phyloP scores from a whole-genome alignment of 2,329 filamentous ascomycete genomes.

The Aspergillus candidus region DNA sequence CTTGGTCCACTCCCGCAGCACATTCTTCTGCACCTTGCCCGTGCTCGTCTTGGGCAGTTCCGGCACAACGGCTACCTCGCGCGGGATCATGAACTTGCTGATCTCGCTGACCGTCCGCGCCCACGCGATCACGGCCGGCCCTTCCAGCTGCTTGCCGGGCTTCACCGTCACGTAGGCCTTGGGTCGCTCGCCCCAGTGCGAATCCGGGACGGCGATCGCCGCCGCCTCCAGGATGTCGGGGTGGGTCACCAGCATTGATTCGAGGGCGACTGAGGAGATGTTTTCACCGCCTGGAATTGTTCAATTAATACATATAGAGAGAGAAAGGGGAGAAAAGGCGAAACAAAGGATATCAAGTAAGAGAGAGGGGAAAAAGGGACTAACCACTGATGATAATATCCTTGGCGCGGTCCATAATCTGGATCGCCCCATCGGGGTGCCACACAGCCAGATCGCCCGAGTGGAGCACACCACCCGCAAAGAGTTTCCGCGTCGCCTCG shows the following conservation, averaged over 20 bases:
- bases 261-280: constrained; percentile 87
- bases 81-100: constrained; percentile 80
- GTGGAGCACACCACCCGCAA: constrained; percentile 78
- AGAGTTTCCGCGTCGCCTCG: constrained; percentile 79
- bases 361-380: constrained; percentile 16
- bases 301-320: background rate
- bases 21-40: constrained; percentile 94
- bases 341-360: background rate
- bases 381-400: constrained; percentile 94
- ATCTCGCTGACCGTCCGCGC: constrained; percentile 74
- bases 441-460: constrained; percentile 90
- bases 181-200: constrained; percentile 92
- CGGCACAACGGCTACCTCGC: constrained; percentile 67
- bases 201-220: constrained; percentile 79
- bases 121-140: constrained; percentile 75
- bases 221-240: constrained; percentile 86
- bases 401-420: constrained; percentile 90
- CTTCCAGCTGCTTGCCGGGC: constrained; percentile 54
- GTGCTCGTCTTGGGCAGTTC: constrained; percentile 96
- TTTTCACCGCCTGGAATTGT: constrained; percentile 73
- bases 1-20: constrained; percentile 78
- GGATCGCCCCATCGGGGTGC: constrained; percentile 82
- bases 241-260: constrained; percentile 82
- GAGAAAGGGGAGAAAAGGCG: background rate
- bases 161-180: constrained; percentile 88